A percentile compares a stretch with the other conserved stretches of the same genome.
Conservation (phyloP, 352 stramenopile species). For the Globisporangium barbulae region DNA sequence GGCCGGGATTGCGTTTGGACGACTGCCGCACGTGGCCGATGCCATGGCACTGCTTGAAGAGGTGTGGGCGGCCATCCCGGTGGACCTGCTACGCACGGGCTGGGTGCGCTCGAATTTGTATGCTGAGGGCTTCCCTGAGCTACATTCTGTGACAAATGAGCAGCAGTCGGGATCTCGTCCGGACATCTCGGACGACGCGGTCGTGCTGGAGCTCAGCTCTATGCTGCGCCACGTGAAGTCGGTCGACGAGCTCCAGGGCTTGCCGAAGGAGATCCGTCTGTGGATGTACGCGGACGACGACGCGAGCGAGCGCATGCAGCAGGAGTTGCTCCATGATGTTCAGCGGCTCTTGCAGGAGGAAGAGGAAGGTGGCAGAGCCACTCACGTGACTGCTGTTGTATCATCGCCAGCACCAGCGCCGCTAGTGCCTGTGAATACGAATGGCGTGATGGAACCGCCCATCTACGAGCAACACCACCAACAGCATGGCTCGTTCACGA, state of each 20-base stretch:
- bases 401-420: neutral
- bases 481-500: neutral
- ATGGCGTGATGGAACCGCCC: neutral
- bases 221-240: conserved; percentile 32
- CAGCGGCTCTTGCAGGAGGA: conserved; percentile 42
- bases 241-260: conserved; percentile 25
- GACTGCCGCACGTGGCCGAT: conserved; percentile 37
- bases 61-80: conserved; percentile 29
- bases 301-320: conserved; percentile 49
- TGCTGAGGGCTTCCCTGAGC: neutral
- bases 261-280: conserved; percentile 38
- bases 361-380: conserved; percentile 16
- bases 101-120: conserved; percentile 36
- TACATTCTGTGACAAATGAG: neutral
- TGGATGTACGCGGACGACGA: conserved; percentile 44
- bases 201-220: conserved; percentile 35
- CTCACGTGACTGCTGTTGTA: neutral
- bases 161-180: neutral
- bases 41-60: conserved; percentile 42
- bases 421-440: neutral
- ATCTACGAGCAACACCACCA: conserved; percentile 6
- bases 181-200: conserved; percentile 29
- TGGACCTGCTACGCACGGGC: conserved; percentile 20
- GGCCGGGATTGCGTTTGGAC: conserved; percentile 33
- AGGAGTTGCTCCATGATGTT: conserved; percentile 40